Percentiles rank a stretch among this genome's conserved stretches.
Evolutionary conservation across 768 basidiomycete genomes (phyloP).

Genomic region (Tylopilus felleus): DNA sequence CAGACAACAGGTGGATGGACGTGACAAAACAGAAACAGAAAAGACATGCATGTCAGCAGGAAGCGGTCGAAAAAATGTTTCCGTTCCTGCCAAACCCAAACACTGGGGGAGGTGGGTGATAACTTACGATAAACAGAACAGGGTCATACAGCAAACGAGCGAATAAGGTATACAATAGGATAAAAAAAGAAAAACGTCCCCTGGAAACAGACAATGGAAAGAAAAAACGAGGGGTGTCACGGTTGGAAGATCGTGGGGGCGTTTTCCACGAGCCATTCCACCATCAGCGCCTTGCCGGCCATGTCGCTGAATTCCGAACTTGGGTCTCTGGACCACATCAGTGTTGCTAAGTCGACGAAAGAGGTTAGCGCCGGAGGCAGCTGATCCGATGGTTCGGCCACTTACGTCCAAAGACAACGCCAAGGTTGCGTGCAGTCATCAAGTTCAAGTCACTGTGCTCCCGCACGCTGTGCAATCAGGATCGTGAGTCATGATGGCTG

Average conservation of each 20-base stretch:
- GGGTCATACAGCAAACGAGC: slow-evolving; percentile 9
- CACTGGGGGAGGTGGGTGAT: slow-evolving; percentile 11
- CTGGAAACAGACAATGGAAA: neutral
- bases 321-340: slow-evolving; percentile 87
- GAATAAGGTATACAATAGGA: slow-evolving; percentile 29
- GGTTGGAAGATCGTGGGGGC: slow-evolving; percentile 52
- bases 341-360: slow-evolving; percentile 59
- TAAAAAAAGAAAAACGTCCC: slow-evolving; percentile 5
- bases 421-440: slow-evolving; percentile 93
- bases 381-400: neutral
- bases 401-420: slow-evolving; percentile 98
- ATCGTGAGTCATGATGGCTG: neutral
- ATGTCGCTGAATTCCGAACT: slow-evolving; percentile 94
- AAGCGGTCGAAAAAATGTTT: neutral
- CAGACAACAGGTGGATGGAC: neutral
- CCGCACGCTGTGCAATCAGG: slow-evolving; percentile 44
- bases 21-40: neutral
- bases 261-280: slow-evolving; percentile 95
- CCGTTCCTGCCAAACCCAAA: slow-evolving; percentile 9
- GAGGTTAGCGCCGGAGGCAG: neutral
- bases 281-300: slow-evolving; percentile 89
- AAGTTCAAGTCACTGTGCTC: slow-evolving; percentile 70
- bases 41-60: neutral
- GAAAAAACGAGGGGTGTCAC: neutral
- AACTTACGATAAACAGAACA: slow-evolving; percentile 15